These are phyloP conservation scores for Ilyonectria destructans DNA, from an alignment of 2,329 filamentous ascomycete genomes.

Conservation along the genomic window DNA sequence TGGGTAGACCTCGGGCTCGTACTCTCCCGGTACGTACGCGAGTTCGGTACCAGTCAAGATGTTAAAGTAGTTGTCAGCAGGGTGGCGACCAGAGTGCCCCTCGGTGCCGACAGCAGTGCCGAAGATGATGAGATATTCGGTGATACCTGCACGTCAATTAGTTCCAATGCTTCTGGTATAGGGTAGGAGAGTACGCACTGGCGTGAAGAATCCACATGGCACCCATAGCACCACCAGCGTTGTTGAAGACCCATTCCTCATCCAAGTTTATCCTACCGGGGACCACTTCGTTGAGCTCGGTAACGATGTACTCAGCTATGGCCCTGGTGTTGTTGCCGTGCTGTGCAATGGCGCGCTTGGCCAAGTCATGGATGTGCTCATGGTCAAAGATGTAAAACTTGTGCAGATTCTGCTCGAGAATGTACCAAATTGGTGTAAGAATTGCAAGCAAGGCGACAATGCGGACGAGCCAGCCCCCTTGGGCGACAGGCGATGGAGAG, in stretches of 20 bases:
- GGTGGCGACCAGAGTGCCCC: slow-evolving; percentile 90
- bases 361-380: slow-evolving; percentile 78
- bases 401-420: slow-evolving; percentile 72
- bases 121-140: slow-evolving; percentile 93
- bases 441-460: background rate
- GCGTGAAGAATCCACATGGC: slow-evolving; percentile 93
- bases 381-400: slow-evolving; percentile 84
- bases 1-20: slow-evolving; percentile 79
- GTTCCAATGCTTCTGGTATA: background rate
- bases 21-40: slow-evolving; percentile 80
- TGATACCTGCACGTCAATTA: slow-evolving; percentile 69
- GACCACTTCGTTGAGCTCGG: slow-evolving; percentile 72
- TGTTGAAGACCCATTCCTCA: slow-evolving; percentile 93
- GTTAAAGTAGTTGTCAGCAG: slow-evolving; percentile 94
- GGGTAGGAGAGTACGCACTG: slow-evolving; percentile 65
- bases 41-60: slow-evolving; percentile 86
- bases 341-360: slow-evolving; percentile 74
- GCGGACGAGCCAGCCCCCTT: background rate
- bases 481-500: background rate
- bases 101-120: slow-evolving; percentile 86
- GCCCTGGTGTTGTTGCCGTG: slow-evolving; percentile 83
- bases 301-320: slow-evolving; percentile 80
- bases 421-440: slow-evolving; percentile 53
- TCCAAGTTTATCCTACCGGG: slow-evolving; percentile 75
- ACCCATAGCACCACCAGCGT: slow-evolving; percentile 91